Evolutionary conservation across 495 filamentous ascomycete genomes (phyloP), one percentile per base, ranked within the genome.

Genomic region (Tuber magnatum): DNA sequence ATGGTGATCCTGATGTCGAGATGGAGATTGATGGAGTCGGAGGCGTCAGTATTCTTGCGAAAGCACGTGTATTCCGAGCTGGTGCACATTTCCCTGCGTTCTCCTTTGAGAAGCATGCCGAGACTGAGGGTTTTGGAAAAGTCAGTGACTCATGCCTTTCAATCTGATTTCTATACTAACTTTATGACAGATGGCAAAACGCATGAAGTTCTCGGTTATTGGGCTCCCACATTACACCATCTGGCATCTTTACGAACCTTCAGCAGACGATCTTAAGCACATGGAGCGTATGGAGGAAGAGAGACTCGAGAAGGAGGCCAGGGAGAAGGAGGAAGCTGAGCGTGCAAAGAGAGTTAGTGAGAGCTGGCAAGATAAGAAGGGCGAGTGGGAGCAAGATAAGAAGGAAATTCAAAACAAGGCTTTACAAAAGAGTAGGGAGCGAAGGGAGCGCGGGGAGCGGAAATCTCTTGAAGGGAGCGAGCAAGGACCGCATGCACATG

Each of bases 1-100:
- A 97, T 80, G 96, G 96, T 46, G 94, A 99, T 80, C 94, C 94
- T 3, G 96, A 99, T 83, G 97, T 98, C 91, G 96, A 99, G 83
- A 97, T 99, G 95, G 96, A 99, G 79, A 93, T 99, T 78, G 95
- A 99, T 81, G 95, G 95, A 72, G 93, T 99, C 28, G 95, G 95
- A 70, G 95, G 95, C 81, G 95, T 99, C 76, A 97, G 93, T 85
- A 99, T 99, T 81, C 86, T 99, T 78, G 94, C 95, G 8, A 99
- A 98, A 85, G 95, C 95, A 0, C 91, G 88, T 71, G 95, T 99
- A 2, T 99, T 98, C 86, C 89, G 95, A 77, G 89, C 92, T 65
- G 95, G 95, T 46, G 94, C 95, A 40, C 96, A 99, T 84, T 99
- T 99, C 86, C 95, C 95, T 14, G 95, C 95, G 6, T 99, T 99